Evolutionary conservation across 257 asterid species (phyloP).

Genomic region (Capsicum rhomboideum): DNA sequence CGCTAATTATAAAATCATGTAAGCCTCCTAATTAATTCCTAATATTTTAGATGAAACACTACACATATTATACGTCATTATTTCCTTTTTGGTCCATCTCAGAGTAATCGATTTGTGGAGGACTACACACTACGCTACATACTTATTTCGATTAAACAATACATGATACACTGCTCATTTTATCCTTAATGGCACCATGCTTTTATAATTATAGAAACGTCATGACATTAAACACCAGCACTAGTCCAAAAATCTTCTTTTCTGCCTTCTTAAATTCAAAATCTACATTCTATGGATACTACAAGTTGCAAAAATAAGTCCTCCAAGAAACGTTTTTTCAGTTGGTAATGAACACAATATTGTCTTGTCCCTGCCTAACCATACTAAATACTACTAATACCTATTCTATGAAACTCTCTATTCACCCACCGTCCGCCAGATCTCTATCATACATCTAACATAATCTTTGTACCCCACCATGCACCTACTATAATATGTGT

Average conservation of each 20-base stretch:
- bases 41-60: not conserved
- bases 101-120: too few species aligned
- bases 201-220: not conserved
- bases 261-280: not conserved
- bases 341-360: not conserved
- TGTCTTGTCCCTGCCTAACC: not conserved
- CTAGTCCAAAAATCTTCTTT: not conserved
- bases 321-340: not conserved
- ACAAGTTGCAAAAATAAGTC: not conserved
- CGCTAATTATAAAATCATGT: accelerated
- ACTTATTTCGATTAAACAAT: too few species aligned
- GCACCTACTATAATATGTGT: too few species aligned
- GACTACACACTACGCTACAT: too few species aligned
- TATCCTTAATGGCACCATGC: not conserved
- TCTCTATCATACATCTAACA: too few species aligned
- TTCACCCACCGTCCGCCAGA: too few species aligned
- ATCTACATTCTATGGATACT: not conserved
- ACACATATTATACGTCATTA: not conserved
- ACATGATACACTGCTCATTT: too few species aligned
- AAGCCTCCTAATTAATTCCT: not conserved
- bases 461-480: too few species aligned
- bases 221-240: not conserved
- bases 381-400: not conserved
- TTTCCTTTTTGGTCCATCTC: not conserved
- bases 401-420: too few species aligned